Base-by-base conservation (phyloP, 2,329 filamentous ascomycete species). In the Reticulascus tulasneorum region DNA sequence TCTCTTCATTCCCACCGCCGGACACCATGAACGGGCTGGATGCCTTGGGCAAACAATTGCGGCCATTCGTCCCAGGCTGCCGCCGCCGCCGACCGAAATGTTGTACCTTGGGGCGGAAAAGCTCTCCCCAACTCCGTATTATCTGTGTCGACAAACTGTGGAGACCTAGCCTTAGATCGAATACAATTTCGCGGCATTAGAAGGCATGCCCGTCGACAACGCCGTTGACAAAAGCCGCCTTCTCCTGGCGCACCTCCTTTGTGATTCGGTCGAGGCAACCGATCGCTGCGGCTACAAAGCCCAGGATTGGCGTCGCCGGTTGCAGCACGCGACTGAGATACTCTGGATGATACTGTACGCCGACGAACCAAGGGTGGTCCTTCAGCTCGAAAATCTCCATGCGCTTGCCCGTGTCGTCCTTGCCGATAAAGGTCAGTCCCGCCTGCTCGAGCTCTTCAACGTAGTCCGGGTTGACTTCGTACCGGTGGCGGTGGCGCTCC, bases 401-500 rank as follows among this genome's bases (percentile, higher is more conserved):
- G 21, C 88, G 77, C 49, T 83, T 77, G 28, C 84, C 86, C 42
- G 73, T 79, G 39, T 85, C 80, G 52, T 94, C 88, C 59, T 88
- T 89, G 46, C 84, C 86, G 40, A 90, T 73, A 54, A 94, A 90
- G 26, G 72, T 66, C 21, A 95, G 67, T 1, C 88, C 89, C 6
- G 73, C 77, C 29, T 75, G 63, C 46, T 86, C 74, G 4, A 95
- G 69, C 21, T 64, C 63, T 5, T 83, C 77, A 34, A 94, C 77
- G 53, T 83, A 82, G 9, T 78, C 75, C 0, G 89, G 88, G 64
- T 94, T 94, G 47, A 94, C 86, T 66, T 95, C 89, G 58, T 94
- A 95, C 23, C 88, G 78, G 63, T 95, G 89, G 42, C 89, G 79
- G 60, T 95, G 89, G 33, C 89, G 78, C 68, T 94, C 89, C 40